Conservation (phyloP, 257 asterid species). For the Solanum okadae region DNA sequence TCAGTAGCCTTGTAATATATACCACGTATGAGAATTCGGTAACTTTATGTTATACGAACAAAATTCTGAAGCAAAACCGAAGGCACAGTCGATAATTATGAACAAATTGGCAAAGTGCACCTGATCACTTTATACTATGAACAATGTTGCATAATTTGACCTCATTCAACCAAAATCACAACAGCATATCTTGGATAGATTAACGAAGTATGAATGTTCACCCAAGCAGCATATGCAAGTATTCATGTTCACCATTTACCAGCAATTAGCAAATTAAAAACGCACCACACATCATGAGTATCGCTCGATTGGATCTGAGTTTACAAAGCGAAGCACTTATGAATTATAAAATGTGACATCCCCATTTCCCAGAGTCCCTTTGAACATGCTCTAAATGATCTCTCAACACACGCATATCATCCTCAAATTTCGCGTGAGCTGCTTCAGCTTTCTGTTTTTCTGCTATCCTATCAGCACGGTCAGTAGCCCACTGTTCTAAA, state of each 20-base stretch:
- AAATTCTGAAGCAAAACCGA: too few species aligned
- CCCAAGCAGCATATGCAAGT: neutral
- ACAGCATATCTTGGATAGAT: neutral
- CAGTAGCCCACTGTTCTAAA: constrained; percentile 12
- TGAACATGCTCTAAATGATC: constrained; percentile 14
- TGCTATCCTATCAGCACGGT: neutral
- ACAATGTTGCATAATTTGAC: neutral
- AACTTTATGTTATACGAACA: too few species aligned
- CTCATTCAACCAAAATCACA: neutral
- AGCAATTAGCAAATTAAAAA: neutral
- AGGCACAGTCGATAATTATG: too few species aligned
- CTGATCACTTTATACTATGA: too few species aligned
- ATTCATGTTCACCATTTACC: neutral
- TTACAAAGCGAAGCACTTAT: too few species aligned
- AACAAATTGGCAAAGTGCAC: too few species aligned
- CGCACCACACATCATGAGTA: too few species aligned
- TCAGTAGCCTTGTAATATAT: too few species aligned
- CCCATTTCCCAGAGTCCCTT: neutral
- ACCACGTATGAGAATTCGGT: too few species aligned
- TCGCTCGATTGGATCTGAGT: too few species aligned
- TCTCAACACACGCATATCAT: constrained; percentile 32
- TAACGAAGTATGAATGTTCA: neutral
- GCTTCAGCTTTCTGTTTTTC: constrained; percentile 1
- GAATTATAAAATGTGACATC: neutral
- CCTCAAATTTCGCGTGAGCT: neutral